Evolutionary conservation across 2,329 filamentous ascomycete genomes (phyloP), one percentile per base, ranked within the genome.

Genomic region (Basipetospora chlamydospora): DNA sequence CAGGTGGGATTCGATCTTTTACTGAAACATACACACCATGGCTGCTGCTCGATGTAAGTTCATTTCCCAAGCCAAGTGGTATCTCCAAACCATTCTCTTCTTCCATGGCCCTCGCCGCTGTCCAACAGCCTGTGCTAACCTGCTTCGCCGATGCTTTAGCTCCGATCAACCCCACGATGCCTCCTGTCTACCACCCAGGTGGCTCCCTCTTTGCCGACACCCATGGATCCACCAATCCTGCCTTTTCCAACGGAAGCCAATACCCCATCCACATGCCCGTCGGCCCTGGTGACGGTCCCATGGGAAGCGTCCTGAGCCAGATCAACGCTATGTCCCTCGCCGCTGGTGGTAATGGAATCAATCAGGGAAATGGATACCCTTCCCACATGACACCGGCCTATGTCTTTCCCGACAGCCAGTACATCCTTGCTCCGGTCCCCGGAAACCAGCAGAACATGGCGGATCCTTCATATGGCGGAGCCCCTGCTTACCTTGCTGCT

Each of bases 381-480:
- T 38, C 33, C 5, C 26, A 39, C 10, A 28, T 37, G 10, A 35
- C 33, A 18, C 38, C 44, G 9, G 40, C 44, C 6, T 54, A 47
- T 33, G 40, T 47, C 33, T 44, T 41, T 29, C 32, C 58, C 8
- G 59, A 63, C 41, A 56, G 57, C 17, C 54, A 59, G 21, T 51
- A 58, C 32, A 47, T 60, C 31, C 47, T 62, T 26, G 50, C 57
- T 29, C 52, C 56, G 16, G 52, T 61, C 44, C 46, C 51, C 16
- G 47, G 50, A 4, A 56, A 58, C 33, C 49, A 41, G 25, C 22
- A 52, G 47, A 47, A 51, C 12, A 49, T 60, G 47, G 31, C 35
- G 21, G 37, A 37, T 17, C 25, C 26, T 37, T 40, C 41, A 26
- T 43, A 45, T 26, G 35, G 41, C 13, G 36, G 41, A 47, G 55